phyloP scores from a whole-genome alignment of 495 filamentous ascomycete species.

The Beverwykella pulmonaria region DNA sequence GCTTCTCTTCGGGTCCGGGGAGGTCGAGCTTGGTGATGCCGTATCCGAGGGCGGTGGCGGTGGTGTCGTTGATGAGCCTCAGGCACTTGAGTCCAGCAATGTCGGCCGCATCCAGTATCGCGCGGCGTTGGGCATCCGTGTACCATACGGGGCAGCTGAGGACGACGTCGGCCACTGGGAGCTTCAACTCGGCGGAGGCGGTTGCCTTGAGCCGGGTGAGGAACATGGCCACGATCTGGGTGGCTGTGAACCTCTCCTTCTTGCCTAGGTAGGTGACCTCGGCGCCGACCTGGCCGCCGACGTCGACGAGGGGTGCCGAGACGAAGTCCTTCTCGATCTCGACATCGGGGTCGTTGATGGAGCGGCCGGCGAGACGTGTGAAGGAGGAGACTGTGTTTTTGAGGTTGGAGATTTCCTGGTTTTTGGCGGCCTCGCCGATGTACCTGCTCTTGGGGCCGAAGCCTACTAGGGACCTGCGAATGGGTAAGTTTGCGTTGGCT shows the following conservation, averaged over 20 bases:
- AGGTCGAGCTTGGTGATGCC: constrained; percentile 98
- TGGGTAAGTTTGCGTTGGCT: constrained; percentile 45
- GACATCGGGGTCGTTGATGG: constrained; percentile 85
- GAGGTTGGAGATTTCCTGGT: constrained; percentile 97
- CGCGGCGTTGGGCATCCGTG: constrained; percentile 88
- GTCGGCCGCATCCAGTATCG: constrained; percentile 88
- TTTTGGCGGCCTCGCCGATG: constrained; percentile 93
- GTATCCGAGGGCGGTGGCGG: constrained; percentile 91
- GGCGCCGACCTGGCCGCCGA: constrained; percentile 91
- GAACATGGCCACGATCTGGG: constrained; percentile 92
- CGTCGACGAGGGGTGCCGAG: constrained; percentile 82
- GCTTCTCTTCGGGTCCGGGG: constrained; percentile 86
- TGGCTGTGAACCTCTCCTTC: constrained; percentile 90
- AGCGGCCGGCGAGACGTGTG: constrained; percentile 87
- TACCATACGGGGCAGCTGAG: constrained; percentile 97
- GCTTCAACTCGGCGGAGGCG: constrained; percentile 80
- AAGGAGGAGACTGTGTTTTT: constrained; percentile 96
- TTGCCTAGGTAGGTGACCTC: constrained; percentile 92
- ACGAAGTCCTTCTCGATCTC: constrained; percentile 88
- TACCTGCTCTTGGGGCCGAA: constrained; percentile 93
- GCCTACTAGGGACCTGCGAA: constrained; percentile 80
- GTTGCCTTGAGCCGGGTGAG: constrained; percentile 91
- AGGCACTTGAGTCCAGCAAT: constrained; percentile 92
- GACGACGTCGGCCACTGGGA: constrained; percentile 93
- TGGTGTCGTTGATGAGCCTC: constrained; percentile 96